Evolutionary conservation across 2,329 filamentous ascomycete genomes (phyloP), one percentile per base, ranked within the genome.

Genomic region (Graphium sp.): DNA sequence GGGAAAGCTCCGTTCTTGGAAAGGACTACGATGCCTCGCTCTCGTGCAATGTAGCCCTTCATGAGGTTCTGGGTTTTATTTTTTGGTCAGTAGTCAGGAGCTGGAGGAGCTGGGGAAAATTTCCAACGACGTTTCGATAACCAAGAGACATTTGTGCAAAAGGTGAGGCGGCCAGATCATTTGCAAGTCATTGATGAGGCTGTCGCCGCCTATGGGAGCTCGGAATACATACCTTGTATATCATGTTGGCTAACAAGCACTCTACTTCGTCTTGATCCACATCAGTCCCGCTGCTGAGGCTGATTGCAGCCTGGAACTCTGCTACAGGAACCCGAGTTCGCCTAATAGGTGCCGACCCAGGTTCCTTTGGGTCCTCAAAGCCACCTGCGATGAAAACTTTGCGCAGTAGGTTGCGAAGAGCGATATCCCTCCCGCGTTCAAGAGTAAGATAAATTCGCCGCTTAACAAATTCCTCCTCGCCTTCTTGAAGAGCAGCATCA

Each of bases 31-130:
- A 85, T 85, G 19, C 78, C 79, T 40, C 80, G 73, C 40, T 93
- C 85, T 31, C 87, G 77, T 18, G 87, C 77, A 40, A 98, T 98
- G 53, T 98, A 98, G 22, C 91, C 89, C 55, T 95, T 98, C 81
- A 98, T 93, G 15, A 89, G 62, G 34, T 79, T 80, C 83, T 93
- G 35, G 11, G 24, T 30, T 12, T 25, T 18, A n/a, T 8, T 17
- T 16, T 22, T 21, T 18, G 22, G 6, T 10, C n/a, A 16, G 7
- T 18, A 9, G n/a, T 13, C 17, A 16, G 8, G 10, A 13, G 7
- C 19, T 17, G 8, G 17, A 8, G 14, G 8, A 15, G 7, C 9
- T 8, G 17, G 22, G 21, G 23, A 16, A 28, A 13, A 18, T 23
- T 26, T 18, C 14, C 22, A 23, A 11, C 19, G n/a, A 12, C 18